Conservation (phyloP, 495 filamentous ascomycete genomes). For the Aspergillus biplanus region DNA sequence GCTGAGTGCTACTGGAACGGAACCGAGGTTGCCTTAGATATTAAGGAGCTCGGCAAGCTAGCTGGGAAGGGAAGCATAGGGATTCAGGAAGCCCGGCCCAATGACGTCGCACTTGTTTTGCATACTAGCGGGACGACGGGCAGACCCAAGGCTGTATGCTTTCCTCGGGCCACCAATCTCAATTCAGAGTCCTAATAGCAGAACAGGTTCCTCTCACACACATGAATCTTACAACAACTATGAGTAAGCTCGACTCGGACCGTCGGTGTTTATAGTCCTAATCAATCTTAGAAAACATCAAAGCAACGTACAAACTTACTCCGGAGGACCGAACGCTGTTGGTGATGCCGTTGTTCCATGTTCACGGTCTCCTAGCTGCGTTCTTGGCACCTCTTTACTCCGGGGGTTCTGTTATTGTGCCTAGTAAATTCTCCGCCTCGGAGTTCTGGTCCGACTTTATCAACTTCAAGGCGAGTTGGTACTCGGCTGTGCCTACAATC, state of each 20-base stretch:
- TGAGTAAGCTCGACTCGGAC: slow-evolving; percentile 51
- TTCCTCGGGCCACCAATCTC: not conserved
- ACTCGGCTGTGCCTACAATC: slow-evolving; percentile 85
- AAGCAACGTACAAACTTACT: slow-evolving; percentile 70
- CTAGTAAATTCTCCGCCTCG: slow-evolving; percentile 74
- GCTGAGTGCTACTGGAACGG: slow-evolving; percentile 80
- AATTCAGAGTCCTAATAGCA: slow-evolving; percentile 1
- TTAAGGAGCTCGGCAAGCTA: slow-evolving; percentile 73
- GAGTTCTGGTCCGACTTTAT: slow-evolving; percentile 81
- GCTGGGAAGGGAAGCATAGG: slow-evolving; percentile 50
- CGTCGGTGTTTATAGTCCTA: not conserved
- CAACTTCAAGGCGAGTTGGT: slow-evolving; percentile 77
- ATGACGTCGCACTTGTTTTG: slow-evolving; percentile 71
- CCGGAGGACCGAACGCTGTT: slow-evolving; percentile 73
- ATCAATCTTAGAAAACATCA: slow-evolving; percentile 63
- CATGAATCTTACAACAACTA: slow-evolving; percentile 73
- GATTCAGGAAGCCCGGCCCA: slow-evolving; percentile 60
- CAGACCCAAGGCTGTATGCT: slow-evolving; percentile 71
- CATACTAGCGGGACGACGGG: slow-evolving; percentile 83
- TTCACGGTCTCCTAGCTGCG: slow-evolving; percentile 80
- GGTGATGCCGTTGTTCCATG: slow-evolving; percentile 92
- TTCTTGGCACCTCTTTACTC: slow-evolving; percentile 74
- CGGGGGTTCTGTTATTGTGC: slow-evolving; percentile 75
- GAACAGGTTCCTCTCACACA: slow-evolving; percentile 72
- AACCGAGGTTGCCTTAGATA: slow-evolving; percentile 68